A percentile compares a stretch with the other conserved stretches of the same genome.
These are phyloP conservation scores for Sedum album DNA, from an alignment of 164 flowering plant species.

Conservation along the genomic window DNA sequence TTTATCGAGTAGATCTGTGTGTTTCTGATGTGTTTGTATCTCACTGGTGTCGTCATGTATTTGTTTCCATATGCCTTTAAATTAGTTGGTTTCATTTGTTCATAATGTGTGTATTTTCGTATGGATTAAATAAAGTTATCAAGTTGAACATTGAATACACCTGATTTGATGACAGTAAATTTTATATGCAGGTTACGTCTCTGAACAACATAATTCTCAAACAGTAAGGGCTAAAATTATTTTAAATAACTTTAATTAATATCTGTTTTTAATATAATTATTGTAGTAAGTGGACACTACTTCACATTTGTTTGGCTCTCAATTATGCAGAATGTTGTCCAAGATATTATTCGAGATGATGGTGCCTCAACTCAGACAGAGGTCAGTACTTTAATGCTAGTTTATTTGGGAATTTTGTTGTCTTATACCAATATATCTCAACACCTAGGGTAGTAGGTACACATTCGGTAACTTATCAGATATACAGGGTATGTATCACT, in stretches of 20 bases:
- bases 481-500: not conserved
- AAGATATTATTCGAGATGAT: not conserved
- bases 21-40: not conserved
- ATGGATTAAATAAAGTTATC: not conserved
- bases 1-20: too few relatives aligned
- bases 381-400: not conserved
- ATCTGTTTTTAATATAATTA: not conserved
- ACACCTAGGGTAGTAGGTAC: not conserved
- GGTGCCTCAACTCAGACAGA: not conserved
- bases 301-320: not conserved
- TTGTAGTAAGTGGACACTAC: not conserved
- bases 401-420: not conserved
- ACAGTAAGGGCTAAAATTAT: not conserved
- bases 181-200: conserved; percentile 1
- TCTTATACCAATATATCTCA: not conserved
- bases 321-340: not conserved
- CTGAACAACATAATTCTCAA: not conserved
- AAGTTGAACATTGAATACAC: not conserved
- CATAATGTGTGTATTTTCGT: too few relatives aligned
- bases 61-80: not conserved
- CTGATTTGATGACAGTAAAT: not conserved
- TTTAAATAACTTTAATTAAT: not conserved
- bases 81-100: too few relatives aligned
- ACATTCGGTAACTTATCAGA: not conserved
- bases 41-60: too few relatives aligned